Base-by-base conservation (phyloP, 768 basidiomycete genomes). In the Podaxis carcinomalis region DNA sequence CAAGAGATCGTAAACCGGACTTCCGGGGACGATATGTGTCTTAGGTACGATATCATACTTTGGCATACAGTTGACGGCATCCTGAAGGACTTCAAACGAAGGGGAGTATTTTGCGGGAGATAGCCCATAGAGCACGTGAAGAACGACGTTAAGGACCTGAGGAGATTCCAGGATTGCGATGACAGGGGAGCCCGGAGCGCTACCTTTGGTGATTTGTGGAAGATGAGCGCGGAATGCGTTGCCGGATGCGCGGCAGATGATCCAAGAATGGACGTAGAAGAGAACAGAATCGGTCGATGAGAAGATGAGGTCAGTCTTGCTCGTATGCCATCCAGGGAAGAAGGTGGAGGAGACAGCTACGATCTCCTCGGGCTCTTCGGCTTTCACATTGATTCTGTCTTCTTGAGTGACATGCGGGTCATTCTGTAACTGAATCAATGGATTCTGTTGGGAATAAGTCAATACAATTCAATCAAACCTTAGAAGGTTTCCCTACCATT, bases 211-310 rank as follows among this genome's bases (percentile, higher is more conserved):
- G 11, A n/a, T n/a, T n/a, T 13, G 11, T n/a, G 11, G 13, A n/a
- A 2, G n/a, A 14, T 13, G 0, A 13, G 13, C 13, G 13, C 39
- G 67, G 70, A 84, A 85, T 23, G 71, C 73, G 53, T 82, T 84
- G 23, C 68, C 68, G 32, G 85, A 87, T 4, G 70, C 73, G 23
- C 66, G 54, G 37, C 80, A 69, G 37, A 89, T 67, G 35, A 76
- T 67, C 4, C 75, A 66, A 0, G 73, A 66, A 68, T 86, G 80
- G 4, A 81, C 79, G 63, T 87, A 86, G 75, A 89, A 89, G 65
- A 86, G 80, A 36, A 88, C 83, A 0, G 78, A 77, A 63, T 89
- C 87, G 40, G 82, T 77, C 5, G 86, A 83, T 51, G 81, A 68
- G 39, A 87, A 64, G 61, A 85, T 74, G 3, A 68, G 66, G 47